Base-by-base conservation (phyloP, 1,284 basidiomycete species). In the Puccinia coronata region DNA sequence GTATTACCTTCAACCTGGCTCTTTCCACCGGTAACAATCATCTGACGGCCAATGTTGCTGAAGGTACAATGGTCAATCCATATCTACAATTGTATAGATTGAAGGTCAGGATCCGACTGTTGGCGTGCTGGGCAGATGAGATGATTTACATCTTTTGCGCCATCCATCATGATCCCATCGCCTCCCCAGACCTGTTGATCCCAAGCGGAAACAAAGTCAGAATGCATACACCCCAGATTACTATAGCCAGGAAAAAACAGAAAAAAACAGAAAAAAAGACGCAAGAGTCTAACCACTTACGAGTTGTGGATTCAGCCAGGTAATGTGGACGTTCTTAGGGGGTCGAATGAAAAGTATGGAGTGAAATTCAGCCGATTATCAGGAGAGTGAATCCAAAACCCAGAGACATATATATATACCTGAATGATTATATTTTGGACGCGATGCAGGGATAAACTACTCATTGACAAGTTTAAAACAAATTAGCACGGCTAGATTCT, bases 61-160 rank as follows among this genome's bases (percentile, higher is more conserved):
- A 80, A 80, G 31, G 78, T 63, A 51, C 78, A 80, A 53, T 80
- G 78, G 73, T 80, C 78, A 16, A 80, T 70, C 78, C 53, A 80
- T 14, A 80, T 53, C 78, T 80, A 20, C 4, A 20, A 51, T 16
- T 51, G 49, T 31, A 36, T 4, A 25, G 43, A 8, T 3, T 34
- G 57, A 18, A 9, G 8, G 9, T 61, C 11, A 34, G 12, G 8
- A 43, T 43, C 16, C 16, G 43, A 16, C 43, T 8, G 43, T 16
- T 16, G 16, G 6, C 8, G 43, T 43, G 16, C 8, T 43, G 43
- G 43, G 43, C 6, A 16, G 43, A 43, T 16, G 57, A 36, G 36
- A 18, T 8, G 8, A 28, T 9, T 73, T 43, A 80, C 78, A 59
- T 80, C 25, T 20, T 18, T 39, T 2, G 53, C 53, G 16, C 55